A percentile compares a stretch with the other conserved stretches of the same genome.
phyloP scores from a whole-genome alignment of 345 rosid species.

The Euphorbia lathyris region DNA sequence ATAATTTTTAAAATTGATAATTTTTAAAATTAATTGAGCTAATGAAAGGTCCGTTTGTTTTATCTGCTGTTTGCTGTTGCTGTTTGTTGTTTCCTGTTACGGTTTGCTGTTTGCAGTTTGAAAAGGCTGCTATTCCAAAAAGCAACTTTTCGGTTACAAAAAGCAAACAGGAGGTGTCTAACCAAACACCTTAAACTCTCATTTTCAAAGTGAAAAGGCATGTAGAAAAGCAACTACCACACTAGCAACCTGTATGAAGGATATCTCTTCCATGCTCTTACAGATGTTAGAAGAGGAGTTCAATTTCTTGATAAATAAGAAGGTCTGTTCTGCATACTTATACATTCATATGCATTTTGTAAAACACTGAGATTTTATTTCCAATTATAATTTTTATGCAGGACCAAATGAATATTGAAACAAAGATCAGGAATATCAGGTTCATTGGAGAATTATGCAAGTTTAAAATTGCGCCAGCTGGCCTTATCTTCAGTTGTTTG shows the following conservation, averaged over 20 bases:
- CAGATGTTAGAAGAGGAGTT: slow-evolving; percentile 99
- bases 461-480: slow-evolving; percentile 78
- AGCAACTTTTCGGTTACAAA: too few species aligned
- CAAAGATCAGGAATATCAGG: slow-evolving; percentile 94
- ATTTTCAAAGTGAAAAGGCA: too few species aligned
- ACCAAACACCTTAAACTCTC: too few species aligned
- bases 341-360: slow-evolving; percentile 12
- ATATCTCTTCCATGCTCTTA: slow-evolving; percentile 77
- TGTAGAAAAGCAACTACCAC: too few species aligned
- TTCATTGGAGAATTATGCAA: slow-evolving; percentile 99
- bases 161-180: too few species aligned
- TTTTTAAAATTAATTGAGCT: too few species aligned
- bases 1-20: too few species aligned
- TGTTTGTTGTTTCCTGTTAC: too few species aligned
- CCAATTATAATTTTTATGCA: slow-evolving; percentile 37
- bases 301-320: slow-evolving; percentile 86
- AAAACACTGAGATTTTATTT: not conserved
- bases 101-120: too few species aligned
- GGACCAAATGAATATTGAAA: slow-evolving; percentile 99
- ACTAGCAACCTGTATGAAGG: slow-evolving; percentile 93
- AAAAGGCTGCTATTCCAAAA: too few species aligned
- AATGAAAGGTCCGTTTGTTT: too few species aligned
- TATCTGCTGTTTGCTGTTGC: too few species aligned
- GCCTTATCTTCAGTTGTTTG: slow-evolving; percentile 85
- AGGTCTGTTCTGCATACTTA: slow-evolving; percentile 41